Evolutionary conservation across 306 rosid species (phyloP).

Genomic region (Vicia villosa): DNA sequence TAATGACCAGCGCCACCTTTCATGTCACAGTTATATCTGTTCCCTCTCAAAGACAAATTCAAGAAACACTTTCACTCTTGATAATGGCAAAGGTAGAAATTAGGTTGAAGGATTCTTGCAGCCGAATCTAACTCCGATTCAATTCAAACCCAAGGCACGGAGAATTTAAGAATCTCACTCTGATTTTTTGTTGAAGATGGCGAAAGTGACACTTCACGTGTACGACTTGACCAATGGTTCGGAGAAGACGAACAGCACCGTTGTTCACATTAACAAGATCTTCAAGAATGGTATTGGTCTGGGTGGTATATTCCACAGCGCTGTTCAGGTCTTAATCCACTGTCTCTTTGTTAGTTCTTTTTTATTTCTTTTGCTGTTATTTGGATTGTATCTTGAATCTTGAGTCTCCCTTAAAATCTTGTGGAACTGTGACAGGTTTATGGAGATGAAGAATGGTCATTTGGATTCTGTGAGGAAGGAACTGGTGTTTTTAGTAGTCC

Average conservation of each 20-base stretch:
- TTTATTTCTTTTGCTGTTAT: background rate
- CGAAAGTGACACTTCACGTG: conserved; percentile 66
- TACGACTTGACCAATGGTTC: conserved; percentile 89
- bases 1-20: background rate
- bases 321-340: conserved; percentile 62
- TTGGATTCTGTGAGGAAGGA: conserved; percentile 87
- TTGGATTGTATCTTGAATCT: conserved; percentile 8
- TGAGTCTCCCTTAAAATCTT: background rate
- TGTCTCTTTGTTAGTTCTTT: background rate
- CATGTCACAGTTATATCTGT: conserved; percentile 2
- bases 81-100: background rate
- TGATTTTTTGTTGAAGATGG: conserved; percentile 46
- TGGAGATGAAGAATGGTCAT: conserved; percentile 93
- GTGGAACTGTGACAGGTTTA: conserved; percentile 52
- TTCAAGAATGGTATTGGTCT: conserved; percentile 85
- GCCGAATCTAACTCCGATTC: conserved; percentile 1
- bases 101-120: background rate
- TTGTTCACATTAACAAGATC: conserved; percentile 76
- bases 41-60: conserved; percentile 2
- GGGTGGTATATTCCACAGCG: conserved; percentile 88
- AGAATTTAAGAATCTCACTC: conserved; percentile 1
- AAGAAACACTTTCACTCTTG: background rate
- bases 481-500: conserved; percentile 83
- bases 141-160: background rate
- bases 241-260: conserved; percentile 68